Conservation (phyloP, 352 stramenopile species). For the Thalassiosira sp. region DNA sequence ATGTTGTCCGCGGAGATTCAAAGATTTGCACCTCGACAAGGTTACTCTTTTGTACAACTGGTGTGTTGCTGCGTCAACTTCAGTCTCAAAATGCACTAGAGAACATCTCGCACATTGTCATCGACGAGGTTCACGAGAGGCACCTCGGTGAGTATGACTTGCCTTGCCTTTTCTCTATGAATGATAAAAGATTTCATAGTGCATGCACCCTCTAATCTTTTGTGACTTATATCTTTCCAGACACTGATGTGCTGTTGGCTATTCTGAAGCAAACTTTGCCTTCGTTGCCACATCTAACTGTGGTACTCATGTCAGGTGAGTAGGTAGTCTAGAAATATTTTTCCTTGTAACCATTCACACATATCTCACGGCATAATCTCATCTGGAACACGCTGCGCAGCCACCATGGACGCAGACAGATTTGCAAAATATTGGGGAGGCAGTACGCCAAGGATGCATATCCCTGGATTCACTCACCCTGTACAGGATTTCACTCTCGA, state of each 20-base stretch:
- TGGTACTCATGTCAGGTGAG: slow-evolving; percentile 96
- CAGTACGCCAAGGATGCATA: slow-evolving; percentile 61
- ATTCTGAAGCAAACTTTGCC: slow-evolving; percentile 86
- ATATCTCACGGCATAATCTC: neutral
- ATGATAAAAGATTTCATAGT: too few species aligned
- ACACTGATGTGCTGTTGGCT: slow-evolving; percentile 62
- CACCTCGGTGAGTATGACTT: slow-evolving; percentile 93
- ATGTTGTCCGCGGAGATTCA: slow-evolving; percentile 82
- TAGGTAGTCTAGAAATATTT: neutral
- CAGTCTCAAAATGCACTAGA: slow-evolving; percentile 83
- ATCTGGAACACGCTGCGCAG: slow-evolving; percentile 24
- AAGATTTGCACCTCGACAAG: slow-evolving; percentile 86
- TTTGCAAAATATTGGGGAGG: slow-evolving; percentile 93
- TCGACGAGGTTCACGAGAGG: slow-evolving; percentile 96
- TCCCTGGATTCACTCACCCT: slow-evolving; percentile 94
- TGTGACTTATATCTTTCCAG: neutral
- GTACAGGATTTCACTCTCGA: slow-evolving; percentile 95
- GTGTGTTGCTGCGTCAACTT: slow-evolving; percentile 89
- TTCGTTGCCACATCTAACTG: slow-evolving; percentile 82
- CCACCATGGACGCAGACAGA: slow-evolving; percentile 89
- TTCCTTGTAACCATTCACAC: neutral
- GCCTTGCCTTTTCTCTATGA: slow-evolving; percentile 64
- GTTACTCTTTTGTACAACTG: slow-evolving; percentile 97
- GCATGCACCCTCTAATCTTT: neutral
- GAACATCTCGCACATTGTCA: slow-evolving; percentile 94